Evolutionary conservation across 2,329 filamentous ascomycete genomes (phyloP).

Genomic region (Venturia oleaginea): DNA sequence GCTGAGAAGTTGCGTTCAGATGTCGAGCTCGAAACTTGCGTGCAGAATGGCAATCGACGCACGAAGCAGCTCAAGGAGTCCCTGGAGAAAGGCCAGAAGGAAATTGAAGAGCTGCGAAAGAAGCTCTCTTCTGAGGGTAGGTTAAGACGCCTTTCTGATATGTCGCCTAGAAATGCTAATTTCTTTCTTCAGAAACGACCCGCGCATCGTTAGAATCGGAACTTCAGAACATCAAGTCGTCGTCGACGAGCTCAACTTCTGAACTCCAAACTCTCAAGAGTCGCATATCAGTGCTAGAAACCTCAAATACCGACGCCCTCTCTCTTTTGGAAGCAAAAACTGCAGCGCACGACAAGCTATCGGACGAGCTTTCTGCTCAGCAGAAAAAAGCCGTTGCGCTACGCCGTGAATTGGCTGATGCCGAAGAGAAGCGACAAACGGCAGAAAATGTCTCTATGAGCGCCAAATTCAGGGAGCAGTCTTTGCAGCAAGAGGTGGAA

Average conservation of each 20-base stretch:
- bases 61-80: slow-evolving; percentile 72
- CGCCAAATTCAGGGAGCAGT: slow-evolving; percentile 84
- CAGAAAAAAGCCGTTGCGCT: slow-evolving; percentile 82
- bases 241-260: slow-evolving; percentile 60
- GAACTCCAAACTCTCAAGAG: slow-evolving; percentile 69
- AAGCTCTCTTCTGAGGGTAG: slow-evolving; percentile 77
- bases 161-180: neutral
- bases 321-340: slow-evolving; percentile 86
- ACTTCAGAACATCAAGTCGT: slow-evolving; percentile 67
- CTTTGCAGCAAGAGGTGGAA: slow-evolving; percentile 81
- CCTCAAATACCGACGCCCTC: slow-evolving; percentile 84
- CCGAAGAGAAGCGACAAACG: slow-evolving; percentile 77
- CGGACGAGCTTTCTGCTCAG: slow-evolving; percentile 77
- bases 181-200: slow-evolving; percentile 53
- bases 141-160: slow-evolving; percentile 17
- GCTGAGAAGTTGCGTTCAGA: slow-evolving; percentile 83
- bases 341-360: slow-evolving; percentile 72
- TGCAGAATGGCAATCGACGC: slow-evolving; percentile 74
- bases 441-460: slow-evolving; percentile 71
- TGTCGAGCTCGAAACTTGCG: slow-evolving; percentile 86
- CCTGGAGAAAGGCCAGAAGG: slow-evolving; percentile 73
- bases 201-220: slow-evolving; percentile 72
- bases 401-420: slow-evolving; percentile 67
- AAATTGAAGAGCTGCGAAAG: slow-evolving; percentile 70
- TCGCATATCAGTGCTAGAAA: slow-evolving; percentile 78